phyloP scores from a whole-genome alignment of 257 asterid genomes.

The Osmanthus fragrans region DNA sequence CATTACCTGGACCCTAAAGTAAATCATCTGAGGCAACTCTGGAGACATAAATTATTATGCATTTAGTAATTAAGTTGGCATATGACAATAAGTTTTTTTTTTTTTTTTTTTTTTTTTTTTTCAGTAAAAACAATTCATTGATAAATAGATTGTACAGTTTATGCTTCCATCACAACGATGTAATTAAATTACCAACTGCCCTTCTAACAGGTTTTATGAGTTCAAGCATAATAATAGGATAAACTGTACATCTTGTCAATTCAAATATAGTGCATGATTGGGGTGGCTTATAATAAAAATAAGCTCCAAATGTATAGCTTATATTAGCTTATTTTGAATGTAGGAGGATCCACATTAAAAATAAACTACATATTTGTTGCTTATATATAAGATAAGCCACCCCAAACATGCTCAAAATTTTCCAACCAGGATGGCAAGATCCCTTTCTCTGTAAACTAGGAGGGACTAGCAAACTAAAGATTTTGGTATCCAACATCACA shows the following conservation, averaged over 20 bases:
- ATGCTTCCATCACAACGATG: not conserved
- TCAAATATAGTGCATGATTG: not conserved
- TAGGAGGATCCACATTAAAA: no score
- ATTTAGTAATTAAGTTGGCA: not conserved
- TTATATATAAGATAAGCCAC: no score
- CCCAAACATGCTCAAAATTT: not conserved
- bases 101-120: no score
- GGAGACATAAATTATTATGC: not conserved
- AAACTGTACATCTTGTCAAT: not conserved
- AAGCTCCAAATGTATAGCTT: no score
- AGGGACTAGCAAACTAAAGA: not conserved
- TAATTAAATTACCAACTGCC: not conserved
- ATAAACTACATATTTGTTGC: no score
- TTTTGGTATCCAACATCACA: not conserved
- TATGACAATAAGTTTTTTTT: not conserved
- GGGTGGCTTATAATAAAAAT: no score
- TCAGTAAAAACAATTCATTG: not conserved
- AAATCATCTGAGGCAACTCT: not conserved
- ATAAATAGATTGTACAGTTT: not conserved
- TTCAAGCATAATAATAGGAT: not conserved
- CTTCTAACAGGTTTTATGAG: not conserved
- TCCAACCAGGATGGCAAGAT: not conserved
- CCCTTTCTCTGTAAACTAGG: not conserved
- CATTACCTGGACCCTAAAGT: not conserved
- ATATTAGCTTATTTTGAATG: no score